Conservation (phyloP, 495 filamentous ascomycete species). For the Xylaria palmicola region DNA sequence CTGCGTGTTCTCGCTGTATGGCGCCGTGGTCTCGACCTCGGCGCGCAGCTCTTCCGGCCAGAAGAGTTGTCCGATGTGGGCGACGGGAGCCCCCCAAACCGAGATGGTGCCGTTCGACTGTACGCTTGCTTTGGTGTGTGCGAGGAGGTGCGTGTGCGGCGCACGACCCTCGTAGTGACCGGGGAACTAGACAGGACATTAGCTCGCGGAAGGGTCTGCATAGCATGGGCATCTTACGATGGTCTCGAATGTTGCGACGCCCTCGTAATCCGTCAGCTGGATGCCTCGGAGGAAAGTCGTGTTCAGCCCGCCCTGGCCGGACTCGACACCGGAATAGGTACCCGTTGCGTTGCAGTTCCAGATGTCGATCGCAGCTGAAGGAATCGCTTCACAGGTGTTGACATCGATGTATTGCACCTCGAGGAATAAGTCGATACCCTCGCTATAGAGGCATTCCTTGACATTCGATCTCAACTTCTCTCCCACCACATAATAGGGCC, state of each 20-base stretch:
- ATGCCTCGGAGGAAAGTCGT: slow-evolving; percentile 53
- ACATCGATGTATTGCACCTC: slow-evolving; percentile 55
- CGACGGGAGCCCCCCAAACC: slow-evolving; percentile 41
- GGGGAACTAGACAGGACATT: slow-evolving; percentile 38
- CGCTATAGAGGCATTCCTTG: slow-evolving; percentile 40
- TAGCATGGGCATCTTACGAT: slow-evolving; percentile 21
- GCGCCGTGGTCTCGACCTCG: slow-evolving; percentile 53
- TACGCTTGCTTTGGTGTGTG: slow-evolving; percentile 49
- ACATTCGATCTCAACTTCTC: slow-evolving; percentile 48
- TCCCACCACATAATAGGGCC: slow-evolving; percentile 56
- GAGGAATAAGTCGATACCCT: slow-evolving; percentile 46
- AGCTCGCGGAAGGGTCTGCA: neutral
- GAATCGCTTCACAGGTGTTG: slow-evolving; percentile 55
- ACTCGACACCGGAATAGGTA: slow-evolving; percentile 56
- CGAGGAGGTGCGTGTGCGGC: slow-evolving; percentile 55
- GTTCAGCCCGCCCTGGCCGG: slow-evolving; percentile 35
- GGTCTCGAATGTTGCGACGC: slow-evolving; percentile 54
- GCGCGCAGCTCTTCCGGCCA: slow-evolving; percentile 58
- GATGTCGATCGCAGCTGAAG: slow-evolving; percentile 54
- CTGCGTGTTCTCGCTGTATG: slow-evolving; percentile 58
- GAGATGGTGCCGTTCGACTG: slow-evolving; percentile 51
- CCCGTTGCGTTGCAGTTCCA: slow-evolving; percentile 56
- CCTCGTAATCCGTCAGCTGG: slow-evolving; percentile 50
- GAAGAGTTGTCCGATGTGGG: slow-evolving; percentile 65
- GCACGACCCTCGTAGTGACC: slow-evolving; percentile 60